phyloP scores from a whole-genome alignment of 768 basidiomycete species.

The Mycena crocata region DNA sequence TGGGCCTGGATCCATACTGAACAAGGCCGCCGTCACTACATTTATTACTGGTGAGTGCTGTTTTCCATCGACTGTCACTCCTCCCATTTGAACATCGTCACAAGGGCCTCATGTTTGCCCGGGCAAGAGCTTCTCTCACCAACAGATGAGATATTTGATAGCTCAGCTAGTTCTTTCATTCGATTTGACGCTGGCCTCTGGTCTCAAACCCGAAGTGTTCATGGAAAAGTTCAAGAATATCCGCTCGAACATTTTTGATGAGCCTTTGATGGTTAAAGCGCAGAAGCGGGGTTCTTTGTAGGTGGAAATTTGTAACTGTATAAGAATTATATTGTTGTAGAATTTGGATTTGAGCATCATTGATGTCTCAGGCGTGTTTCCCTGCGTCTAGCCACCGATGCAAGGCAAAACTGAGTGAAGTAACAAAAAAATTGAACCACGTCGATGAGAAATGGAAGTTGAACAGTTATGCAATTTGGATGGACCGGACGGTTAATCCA shows the following conservation, averaged over 20 bases:
- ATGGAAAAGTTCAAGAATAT: background rate
- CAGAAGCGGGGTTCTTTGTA: background rate
- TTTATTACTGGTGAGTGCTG: background rate
- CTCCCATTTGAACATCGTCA: background rate
- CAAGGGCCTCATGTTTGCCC: background rate
- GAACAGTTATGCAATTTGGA: too few species aligned
- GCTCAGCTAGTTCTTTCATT: background rate
- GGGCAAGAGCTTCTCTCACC: background rate
- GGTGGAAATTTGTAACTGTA: too few species aligned
- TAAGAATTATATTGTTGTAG: too few species aligned
- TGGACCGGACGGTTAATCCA: too few species aligned
- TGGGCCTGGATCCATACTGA: background rate
- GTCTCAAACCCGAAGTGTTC: background rate
- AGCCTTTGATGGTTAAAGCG: background rate
- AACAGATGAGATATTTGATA: background rate
- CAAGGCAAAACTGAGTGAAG: too few species aligned
- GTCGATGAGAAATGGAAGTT: too few species aligned
- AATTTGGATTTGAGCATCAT: too few species aligned
- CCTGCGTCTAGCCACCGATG: too few species aligned
- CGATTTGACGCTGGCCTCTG: background rate
- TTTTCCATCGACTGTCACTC: background rate
- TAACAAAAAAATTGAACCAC: too few species aligned
- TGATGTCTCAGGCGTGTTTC: too few species aligned
- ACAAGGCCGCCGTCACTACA: background rate
- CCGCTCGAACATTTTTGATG: background rate